Percentiles rank a stretch among this genome's conserved stretches.
These are phyloP conservation scores for Colletotrichum sublineola DNA, from an alignment of 2,329 filamentous ascomycete genomes.

Conservation along the genomic window DNA sequence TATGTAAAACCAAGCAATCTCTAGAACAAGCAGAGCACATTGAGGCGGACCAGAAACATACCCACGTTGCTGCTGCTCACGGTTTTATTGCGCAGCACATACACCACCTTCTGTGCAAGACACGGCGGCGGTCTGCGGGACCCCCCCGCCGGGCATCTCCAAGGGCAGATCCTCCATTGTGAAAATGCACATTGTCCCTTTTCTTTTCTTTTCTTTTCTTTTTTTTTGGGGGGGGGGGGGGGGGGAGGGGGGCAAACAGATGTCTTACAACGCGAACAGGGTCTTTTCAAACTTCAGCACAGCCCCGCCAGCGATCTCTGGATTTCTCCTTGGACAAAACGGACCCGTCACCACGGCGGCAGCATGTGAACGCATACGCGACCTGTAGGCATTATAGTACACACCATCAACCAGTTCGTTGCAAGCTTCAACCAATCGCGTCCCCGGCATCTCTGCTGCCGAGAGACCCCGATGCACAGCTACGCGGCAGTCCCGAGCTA, in stretches of 20 bases:
- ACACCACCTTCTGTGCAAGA: too few relatives aligned
- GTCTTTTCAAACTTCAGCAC: background rate
- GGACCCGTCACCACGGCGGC: background rate
- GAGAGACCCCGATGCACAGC: background rate
- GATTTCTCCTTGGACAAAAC: background rate
- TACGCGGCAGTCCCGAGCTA: background rate
- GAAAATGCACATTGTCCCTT: background rate
- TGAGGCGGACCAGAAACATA: conserved; percentile 1
- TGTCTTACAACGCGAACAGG: conserved; percentile 2
- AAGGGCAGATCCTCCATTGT: conserved; percentile 1
- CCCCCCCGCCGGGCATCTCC: background rate
- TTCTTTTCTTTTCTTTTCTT: background rate
- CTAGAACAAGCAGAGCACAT: background rate
- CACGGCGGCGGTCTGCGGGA: too few relatives aligned
- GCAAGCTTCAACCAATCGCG: background rate
- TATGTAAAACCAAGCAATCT: background rate
- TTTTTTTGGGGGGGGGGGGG: too few relatives aligned
- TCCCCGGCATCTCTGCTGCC: background rate
- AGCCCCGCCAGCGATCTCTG: background rate
- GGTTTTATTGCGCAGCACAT: too few relatives aligned
- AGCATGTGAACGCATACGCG: background rate
- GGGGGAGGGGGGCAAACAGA: background rate
- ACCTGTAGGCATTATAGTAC: background rate
- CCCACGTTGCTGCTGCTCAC: too few relatives aligned
- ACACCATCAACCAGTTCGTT: background rate